phyloP scores from a whole-genome alignment of 306 rosid genomes.

The Vigna mungo region DNA sequence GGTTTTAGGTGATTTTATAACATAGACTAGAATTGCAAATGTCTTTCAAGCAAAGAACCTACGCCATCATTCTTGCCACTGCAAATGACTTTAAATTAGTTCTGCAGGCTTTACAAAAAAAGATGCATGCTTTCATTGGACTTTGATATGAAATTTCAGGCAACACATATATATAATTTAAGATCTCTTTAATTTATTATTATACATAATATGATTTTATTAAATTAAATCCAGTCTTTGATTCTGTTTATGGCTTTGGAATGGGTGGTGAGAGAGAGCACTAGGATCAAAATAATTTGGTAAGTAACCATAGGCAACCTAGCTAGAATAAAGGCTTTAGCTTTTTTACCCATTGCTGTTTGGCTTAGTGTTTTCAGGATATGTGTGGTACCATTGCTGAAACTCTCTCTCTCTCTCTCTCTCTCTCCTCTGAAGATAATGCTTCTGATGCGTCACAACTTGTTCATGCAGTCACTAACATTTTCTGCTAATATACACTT shows the following conservation, averaged over 20 bases:
- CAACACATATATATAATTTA: no score
- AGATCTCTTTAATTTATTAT: no score
- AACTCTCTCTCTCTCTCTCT: not conserved
- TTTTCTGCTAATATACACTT: not conserved
- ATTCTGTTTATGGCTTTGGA: not conserved
- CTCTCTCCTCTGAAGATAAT: not conserved
- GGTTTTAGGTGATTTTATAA: no score
- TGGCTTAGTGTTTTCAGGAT: not conserved
- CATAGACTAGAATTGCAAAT: no score
- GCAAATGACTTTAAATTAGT: no score
- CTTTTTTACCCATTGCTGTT: slow-evolving; percentile 6
- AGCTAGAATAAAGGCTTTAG: slow-evolving; percentile 27
- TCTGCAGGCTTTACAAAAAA: no score
- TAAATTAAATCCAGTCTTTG: no score
- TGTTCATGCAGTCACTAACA: not conserved
- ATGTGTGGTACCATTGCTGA: slow-evolving; percentile 5
- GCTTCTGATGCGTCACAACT: slow-evolving; percentile 4
- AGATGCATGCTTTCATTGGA: no score
- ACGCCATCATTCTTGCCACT: no score
- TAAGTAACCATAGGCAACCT: not conserved
- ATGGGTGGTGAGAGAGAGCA: not conserved
- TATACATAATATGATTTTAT: no score
- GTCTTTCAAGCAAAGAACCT: no score
- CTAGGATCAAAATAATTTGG: not conserved
- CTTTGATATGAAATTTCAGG: no score